phyloP scores from a whole-genome alignment of 1,284 basidiomycete genomes.

The Rhodotorula sp. region DNA sequence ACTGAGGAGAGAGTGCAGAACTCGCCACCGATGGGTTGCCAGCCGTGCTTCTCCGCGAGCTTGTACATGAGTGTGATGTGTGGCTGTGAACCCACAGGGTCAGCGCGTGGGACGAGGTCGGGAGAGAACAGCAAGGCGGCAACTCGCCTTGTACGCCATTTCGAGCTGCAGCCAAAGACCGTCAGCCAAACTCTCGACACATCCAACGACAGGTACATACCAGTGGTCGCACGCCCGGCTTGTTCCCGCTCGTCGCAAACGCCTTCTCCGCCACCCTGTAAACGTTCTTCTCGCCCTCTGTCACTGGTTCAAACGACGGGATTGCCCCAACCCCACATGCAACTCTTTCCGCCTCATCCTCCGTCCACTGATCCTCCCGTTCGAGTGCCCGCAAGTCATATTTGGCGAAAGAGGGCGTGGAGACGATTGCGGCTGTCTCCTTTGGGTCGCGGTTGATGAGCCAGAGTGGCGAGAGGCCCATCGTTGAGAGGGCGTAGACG shows the following conservation, averaged over 20 bases:
- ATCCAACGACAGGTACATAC: neutral
- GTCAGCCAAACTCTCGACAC: neutral
- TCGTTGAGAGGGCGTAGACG: slow-evolving; percentile 73
- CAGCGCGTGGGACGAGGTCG: neutral
- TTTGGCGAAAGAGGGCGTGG: slow-evolving; percentile 9
- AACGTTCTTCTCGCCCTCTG: slow-evolving; percentile 45
- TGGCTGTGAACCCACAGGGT: slow-evolving; percentile 24
- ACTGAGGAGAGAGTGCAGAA: neutral
- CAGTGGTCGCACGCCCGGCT: slow-evolving; percentile 11
- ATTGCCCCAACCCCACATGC: slow-evolving; percentile 45
- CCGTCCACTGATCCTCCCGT: slow-evolving; percentile 14
- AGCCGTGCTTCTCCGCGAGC: slow-evolving; percentile 36
- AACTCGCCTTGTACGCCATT: slow-evolving; percentile 47
- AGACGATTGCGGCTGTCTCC: slow-evolving; percentile 58
- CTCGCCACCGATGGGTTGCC: slow-evolving; percentile 40
- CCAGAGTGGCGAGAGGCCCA: slow-evolving; percentile 68
- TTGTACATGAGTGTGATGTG: slow-evolving; percentile 43
- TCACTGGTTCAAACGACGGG: slow-evolving; percentile 44
- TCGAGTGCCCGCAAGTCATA: slow-evolving; percentile 31
- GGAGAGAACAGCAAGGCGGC: neutral
- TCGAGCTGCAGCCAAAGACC: slow-evolving; percentile 36
- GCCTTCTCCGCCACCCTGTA: slow-evolving; percentile 43
- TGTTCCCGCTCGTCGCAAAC: slow-evolving; percentile 34
- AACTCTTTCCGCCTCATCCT: slow-evolving; percentile 4
- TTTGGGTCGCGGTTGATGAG: slow-evolving; percentile 74